Percentiles rank a stretch among this genome's conserved stretches.
These are phyloP conservation scores for Colletotrichum gloeosporioides DNA, from an alignment of 2,329 filamentous ascomycete species.

Conservation along the genomic window DNA sequence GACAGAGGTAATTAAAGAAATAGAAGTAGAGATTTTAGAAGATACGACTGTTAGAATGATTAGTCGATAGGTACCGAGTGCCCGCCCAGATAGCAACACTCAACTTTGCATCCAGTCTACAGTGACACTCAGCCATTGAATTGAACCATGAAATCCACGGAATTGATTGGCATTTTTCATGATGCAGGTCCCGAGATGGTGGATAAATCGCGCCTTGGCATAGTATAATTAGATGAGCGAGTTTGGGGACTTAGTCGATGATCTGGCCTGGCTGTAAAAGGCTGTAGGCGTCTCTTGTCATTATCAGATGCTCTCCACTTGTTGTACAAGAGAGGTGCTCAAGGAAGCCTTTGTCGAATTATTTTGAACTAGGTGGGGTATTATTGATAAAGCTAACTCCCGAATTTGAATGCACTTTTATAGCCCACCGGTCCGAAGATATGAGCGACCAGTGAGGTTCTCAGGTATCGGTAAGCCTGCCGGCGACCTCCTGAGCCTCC, in stretches of 20 bases:
- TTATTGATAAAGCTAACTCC: background rate
- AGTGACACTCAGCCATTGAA: background rate
- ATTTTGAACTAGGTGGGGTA: background rate
- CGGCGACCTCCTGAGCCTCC: too few species aligned
- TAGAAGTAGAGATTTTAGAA: too few species aligned
- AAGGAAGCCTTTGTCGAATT: background rate
- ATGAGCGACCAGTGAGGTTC: background rate
- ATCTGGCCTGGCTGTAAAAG: fast-evolving
- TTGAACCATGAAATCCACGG: background rate
- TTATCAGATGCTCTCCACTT: background rate
- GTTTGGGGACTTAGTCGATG: background rate
- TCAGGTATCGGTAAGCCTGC: background rate
- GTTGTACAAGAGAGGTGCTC: fast-evolving
- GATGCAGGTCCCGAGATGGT: background rate
- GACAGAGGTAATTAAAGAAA: too few species aligned
- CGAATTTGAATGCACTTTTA: fast-evolving
- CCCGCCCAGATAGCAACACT: too few species aligned
- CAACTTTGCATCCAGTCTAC: background rate
- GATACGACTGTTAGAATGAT: too few species aligned
- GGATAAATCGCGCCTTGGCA: fast-evolving
- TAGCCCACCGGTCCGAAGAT: fast-evolving
- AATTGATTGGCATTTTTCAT: fast-evolving
- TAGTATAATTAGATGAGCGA: fast-evolving
- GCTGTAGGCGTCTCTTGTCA: background rate
- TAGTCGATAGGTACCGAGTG: too few species aligned